Evolutionary conservation across 2,329 filamentous ascomycete species (phyloP), one percentile per base, ranked within the genome.

Genomic region (Eutypa lata): DNA sequence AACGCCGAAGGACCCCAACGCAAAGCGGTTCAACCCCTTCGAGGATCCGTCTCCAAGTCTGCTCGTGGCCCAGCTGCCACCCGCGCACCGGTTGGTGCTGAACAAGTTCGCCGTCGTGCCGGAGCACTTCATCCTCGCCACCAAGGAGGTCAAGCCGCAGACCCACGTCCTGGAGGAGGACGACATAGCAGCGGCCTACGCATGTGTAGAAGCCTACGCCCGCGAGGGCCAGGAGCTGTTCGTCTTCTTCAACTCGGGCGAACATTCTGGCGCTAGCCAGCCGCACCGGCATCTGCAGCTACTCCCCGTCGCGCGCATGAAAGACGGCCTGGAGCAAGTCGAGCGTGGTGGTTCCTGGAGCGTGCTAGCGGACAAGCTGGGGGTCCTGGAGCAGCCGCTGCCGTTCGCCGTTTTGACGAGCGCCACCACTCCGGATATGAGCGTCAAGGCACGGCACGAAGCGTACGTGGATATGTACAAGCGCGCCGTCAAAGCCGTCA

Each of bases 91-190:
- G 53, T 76, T 90, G 42, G 82, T 91, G 1, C 73, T 91, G 40
- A 91, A 91, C 75, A 91, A 90, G 68, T 91, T 88, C 61, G 86
- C 88, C 47, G 71, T 91, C 47, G 85, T 89, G 33, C 79, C 81
- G 0, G 78, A 85, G 61, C 88, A 91, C 70, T 89, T 88, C 65
- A 89, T 91, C 59, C 77, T 91, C 47, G 81, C 83, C 0, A 91
- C 88, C 0, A 80, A 72, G n/a, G 68, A 72, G 1, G 84, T 85
- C 65, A 81, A 83, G 64, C 72, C 74, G n/a, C 88, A 91, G 73
- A 84, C 82, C 2, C 74, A 87, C 58, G 64, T 86, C 5, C 75
- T 91, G 2, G 84, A 86, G 48, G 67, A 72, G 13, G 72, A 71
- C 24, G 88, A 90, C 60, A 70, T 90, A 26, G 79, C 74, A 14